phyloP scores from a whole-genome alignment of 768 basidiomycete species.

The Tubosaeta sp. region DNA sequence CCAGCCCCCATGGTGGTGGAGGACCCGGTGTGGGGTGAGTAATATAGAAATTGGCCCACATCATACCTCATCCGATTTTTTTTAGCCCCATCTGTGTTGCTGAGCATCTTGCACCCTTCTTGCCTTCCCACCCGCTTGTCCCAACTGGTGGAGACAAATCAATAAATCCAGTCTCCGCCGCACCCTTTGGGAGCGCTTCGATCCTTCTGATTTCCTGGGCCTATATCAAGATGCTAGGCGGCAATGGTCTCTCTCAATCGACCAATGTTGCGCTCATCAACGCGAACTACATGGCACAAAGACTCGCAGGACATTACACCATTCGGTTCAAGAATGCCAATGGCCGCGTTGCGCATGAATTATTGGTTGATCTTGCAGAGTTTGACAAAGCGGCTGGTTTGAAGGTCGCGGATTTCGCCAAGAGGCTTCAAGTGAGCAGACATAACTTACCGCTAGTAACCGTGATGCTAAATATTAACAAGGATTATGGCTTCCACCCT shows the following conservation, averaged over 20 bases:
- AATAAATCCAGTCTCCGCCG: slow-evolving; percentile 86
- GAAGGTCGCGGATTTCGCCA: slow-evolving; percentile 95
- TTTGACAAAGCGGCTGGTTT: slow-evolving; percentile 87
- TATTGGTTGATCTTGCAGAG: slow-evolving; percentile 91
- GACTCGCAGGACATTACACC: slow-evolving; percentile 79
- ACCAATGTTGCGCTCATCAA: slow-evolving; percentile 87
- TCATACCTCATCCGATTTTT: slow-evolving; percentile 3
- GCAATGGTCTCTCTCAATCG: slow-evolving; percentile 78
- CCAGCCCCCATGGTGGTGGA: slow-evolving; percentile 92
- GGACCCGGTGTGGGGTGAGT: slow-evolving; percentile 90
- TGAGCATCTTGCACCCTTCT: slow-evolving; percentile 89
- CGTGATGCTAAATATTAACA: neutral
- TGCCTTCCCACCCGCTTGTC: slow-evolving; percentile 82
- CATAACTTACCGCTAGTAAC: neutral
- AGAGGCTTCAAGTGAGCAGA: slow-evolving; percentile 75
- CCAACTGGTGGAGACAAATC: slow-evolving; percentile 60
- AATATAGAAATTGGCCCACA: neutral
- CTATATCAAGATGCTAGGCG: slow-evolving; percentile 99
- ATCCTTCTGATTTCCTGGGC: slow-evolving; percentile 98
- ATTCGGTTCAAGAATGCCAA: slow-evolving; percentile 88
- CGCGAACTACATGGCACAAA: slow-evolving; percentile 95
- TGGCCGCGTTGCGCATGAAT: slow-evolving; percentile 91
- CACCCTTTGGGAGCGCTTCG: slow-evolving; percentile 92
- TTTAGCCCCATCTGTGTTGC: slow-evolving; percentile 87
- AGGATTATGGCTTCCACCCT: slow-evolving; percentile 94